Conservation (phyloP, 2,329 filamentous ascomycete species). For the Cercospora berteroae region DNA sequence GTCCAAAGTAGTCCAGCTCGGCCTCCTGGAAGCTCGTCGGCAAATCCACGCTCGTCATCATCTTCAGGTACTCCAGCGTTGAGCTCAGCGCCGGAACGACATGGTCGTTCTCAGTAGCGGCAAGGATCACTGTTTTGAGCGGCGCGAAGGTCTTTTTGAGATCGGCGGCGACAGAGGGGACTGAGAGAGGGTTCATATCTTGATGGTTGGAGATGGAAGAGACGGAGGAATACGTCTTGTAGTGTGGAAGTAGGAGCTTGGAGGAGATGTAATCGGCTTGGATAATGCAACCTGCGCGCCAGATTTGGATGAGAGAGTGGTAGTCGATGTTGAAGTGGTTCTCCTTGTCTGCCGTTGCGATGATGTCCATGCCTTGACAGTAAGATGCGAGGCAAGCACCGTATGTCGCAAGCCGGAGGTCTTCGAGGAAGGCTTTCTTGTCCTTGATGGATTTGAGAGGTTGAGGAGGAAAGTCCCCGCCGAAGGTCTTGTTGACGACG, state of each 20-base stretch:
- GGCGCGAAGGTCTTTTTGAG: constrained; percentile 51
- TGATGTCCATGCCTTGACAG: constrained; percentile 64
- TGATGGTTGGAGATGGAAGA: constrained; percentile 28
- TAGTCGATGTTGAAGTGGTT: constrained; percentile 61
- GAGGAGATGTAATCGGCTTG: constrained; percentile 61
- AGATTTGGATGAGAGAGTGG: constrained; percentile 57
- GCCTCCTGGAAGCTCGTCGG: constrained; percentile 70
- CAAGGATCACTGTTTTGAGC: constrained; percentile 57
- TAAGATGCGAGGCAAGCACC: constrained; percentile 61
- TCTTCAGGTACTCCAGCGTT: constrained; percentile 67
- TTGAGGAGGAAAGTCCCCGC: constrained; percentile 42
- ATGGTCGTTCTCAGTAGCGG: constrained; percentile 56
- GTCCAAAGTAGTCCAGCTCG: constrained; percentile 68
- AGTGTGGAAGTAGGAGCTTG: constrained; percentile 55
- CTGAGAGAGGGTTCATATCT: constrained; percentile 48
- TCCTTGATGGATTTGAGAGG: constrained; percentile 35
- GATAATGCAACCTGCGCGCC: constrained; percentile 71
- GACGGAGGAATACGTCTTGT: constrained; percentile 31
- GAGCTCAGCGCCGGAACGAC: constrained; percentile 61
- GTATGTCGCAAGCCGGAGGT: constrained; percentile 61
- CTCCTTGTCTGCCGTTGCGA: constrained; percentile 57
- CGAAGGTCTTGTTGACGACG: constrained; percentile 49
- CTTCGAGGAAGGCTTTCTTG: constrained; percentile 52
- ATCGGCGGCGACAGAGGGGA: constrained; percentile 53
- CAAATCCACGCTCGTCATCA: constrained; percentile 57